phyloP scores from a whole-genome alignment of 2,329 filamentous ascomycete species.

The Fonsecaea erecta region DNA sequence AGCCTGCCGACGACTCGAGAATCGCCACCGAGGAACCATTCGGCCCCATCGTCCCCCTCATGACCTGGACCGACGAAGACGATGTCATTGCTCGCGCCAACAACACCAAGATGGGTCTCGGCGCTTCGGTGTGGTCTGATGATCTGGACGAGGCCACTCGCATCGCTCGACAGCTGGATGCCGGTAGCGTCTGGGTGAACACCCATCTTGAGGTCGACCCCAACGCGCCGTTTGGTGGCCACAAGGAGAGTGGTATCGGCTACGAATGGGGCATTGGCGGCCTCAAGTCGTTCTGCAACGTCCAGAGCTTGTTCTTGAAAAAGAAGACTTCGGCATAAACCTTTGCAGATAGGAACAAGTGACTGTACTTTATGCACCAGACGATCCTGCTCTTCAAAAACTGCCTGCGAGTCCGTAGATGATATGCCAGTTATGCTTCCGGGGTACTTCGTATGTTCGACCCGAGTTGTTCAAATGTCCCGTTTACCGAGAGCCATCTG shows the following conservation, averaged over 20 bases:
- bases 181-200: conserved; percentile 67
- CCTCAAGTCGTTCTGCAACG: conserved; percentile 37
- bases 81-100: conserved; percentile 65
- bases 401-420: too few species aligned
- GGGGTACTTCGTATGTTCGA: not conserved
- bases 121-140: conserved; percentile 62
- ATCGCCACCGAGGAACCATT: conserved; percentile 67
- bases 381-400: not conserved
- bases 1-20: conserved; percentile 60
- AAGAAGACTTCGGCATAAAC: conserved; percentile 23
- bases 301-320: conserved; percentile 36
- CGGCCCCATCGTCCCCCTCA: conserved; percentile 67
- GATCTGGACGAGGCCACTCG: conserved; percentile 57
- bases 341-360: not conserved
- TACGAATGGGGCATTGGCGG: conserved; percentile 40
- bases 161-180: conserved; percentile 60
- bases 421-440: too few species aligned
- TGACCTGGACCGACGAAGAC: conserved; percentile 65
- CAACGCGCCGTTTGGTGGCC: conserved; percentile 38
- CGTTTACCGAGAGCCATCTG: too few species aligned
- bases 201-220: conserved; percentile 38
- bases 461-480: too few species aligned
- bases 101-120: conserved; percentile 58
- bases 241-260: conserved; percentile 43
- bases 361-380: not conserved